Conservation (phyloP, 768 basidiomycete species). For the Sporobolomyces phaffii region DNA sequence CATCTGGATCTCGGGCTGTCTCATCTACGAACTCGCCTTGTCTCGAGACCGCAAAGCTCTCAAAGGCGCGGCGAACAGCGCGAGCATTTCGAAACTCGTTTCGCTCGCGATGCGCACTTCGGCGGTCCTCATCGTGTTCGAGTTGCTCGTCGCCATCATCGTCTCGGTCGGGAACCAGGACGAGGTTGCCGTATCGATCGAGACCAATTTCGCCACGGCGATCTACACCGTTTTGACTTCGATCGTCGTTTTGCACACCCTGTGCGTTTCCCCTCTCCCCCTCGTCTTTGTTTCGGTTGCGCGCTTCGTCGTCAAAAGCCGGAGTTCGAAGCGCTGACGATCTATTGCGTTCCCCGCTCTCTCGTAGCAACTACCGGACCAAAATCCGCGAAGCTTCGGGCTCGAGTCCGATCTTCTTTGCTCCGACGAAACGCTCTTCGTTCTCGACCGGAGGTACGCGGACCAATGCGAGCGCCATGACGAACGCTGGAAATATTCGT, state of each 20-base stretch:
- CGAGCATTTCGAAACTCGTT: slow-evolving; percentile 8
- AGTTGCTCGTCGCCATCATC: slow-evolving; percentile 21
- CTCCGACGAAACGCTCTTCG: background rate
- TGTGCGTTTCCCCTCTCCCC: background rate
- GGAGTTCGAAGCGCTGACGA: too few relatives aligned
- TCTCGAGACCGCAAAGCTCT: slow-evolving; percentile 9
- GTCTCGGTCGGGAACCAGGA: slow-evolving; percentile 5
- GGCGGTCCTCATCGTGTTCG: slow-evolving; percentile 23
- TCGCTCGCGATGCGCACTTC: slow-evolving; percentile 22
- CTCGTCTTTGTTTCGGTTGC: background rate
- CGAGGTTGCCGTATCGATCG: background rate
- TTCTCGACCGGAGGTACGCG: background rate
- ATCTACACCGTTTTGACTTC: slow-evolving; percentile 19
- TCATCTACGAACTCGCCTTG: slow-evolving; percentile 27
- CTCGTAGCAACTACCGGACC: slow-evolving; percentile 1
- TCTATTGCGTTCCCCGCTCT: too few relatives aligned
- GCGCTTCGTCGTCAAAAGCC: too few relatives aligned
- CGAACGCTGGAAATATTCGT: too few relatives aligned
- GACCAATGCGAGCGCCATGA: background rate
- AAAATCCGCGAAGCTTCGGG: background rate
- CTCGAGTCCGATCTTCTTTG: background rate
- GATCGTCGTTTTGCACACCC: slow-evolving; percentile 19
- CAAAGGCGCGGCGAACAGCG: background rate
- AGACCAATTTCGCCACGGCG: background rate
- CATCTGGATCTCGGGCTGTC: slow-evolving; percentile 5